Evolutionary conservation across 495 filamentous ascomycete species (phyloP).

Genomic region (Neurospora sp.): DNA sequence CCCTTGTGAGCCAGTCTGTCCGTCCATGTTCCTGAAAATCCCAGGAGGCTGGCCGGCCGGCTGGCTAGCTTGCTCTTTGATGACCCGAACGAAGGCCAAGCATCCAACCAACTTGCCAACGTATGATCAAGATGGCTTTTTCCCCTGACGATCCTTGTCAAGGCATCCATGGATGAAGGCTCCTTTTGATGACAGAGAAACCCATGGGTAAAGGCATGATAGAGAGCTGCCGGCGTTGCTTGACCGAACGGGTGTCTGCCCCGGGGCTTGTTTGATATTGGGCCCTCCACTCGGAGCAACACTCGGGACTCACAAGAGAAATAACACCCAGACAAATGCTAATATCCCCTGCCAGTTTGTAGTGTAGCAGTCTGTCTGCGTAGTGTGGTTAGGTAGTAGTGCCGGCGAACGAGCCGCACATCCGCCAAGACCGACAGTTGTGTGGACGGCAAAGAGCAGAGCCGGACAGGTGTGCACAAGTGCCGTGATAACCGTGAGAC

Average conservation of each 20-base stretch:
- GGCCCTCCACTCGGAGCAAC: neutral
- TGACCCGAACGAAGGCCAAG: neutral
- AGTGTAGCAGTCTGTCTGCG: neutral
- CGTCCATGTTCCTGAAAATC: neutral
- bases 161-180: neutral
- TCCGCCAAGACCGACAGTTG: neutral
- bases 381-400: neutral
- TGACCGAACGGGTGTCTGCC: neutral
- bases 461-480: neutral
- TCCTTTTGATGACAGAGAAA: neutral
- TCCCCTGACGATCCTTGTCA: neutral
- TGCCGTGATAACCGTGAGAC: neutral
- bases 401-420: neutral
- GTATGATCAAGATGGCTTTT: neutral
- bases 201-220: neutral
- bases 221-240: neutral
- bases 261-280: neutral
- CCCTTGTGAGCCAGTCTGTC: neutral
- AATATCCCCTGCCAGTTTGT: neutral
- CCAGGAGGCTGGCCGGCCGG: neutral
- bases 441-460: neutral
- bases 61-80: neutral
- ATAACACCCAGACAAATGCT: neutral
- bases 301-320: neutral
- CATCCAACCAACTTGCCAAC: neutral